These are phyloP conservation scores for Amylostereum areolatum DNA, from an alignment of 1,284 basidiomycete species.

Conservation along the genomic window DNA sequence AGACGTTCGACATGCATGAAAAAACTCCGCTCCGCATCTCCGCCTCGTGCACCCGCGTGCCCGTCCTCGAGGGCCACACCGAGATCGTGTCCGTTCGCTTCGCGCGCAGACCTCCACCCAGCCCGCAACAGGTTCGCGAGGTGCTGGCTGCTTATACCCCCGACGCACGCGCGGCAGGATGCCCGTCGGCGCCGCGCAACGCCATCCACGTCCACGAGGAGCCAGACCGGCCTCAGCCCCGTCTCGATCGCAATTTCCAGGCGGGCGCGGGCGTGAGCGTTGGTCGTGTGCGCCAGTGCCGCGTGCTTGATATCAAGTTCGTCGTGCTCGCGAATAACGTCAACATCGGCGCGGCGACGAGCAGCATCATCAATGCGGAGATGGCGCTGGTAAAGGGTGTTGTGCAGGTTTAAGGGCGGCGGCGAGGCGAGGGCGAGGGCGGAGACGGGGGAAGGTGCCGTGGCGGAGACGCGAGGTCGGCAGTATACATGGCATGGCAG, in stretches of 20 bases:
- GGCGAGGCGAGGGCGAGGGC: no score
- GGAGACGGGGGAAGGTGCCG: no score
- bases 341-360: conserved; percentile 94
- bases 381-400: conserved; percentile 83
- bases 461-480: no score
- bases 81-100: conserved; percentile 89
- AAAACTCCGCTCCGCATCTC: conserved; percentile 79
- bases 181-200: conserved; percentile 82
- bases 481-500: no score
- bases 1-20: conserved; percentile 82
- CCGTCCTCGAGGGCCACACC: conserved; percentile 90
- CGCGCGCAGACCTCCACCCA: conserved; percentile 73
- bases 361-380: conserved; percentile 97
- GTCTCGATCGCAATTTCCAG: conserved; percentile 88
- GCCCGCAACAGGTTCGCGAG: conserved; percentile 82
- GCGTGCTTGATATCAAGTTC: conserved; percentile 94
- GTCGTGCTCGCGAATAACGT: conserved; percentile 95
- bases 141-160: conserved; percentile 74
- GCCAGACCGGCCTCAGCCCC: conserved; percentile 89
- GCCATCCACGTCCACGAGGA: conserved; percentile 94
- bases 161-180: conserved; percentile 74
- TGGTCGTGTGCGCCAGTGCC: conserved; percentile 86
- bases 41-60: conserved; percentile 89
- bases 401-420: conserved; percentile 27
- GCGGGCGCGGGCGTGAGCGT: conserved; percentile 91